A percentile compares a stretch with the other conserved stretches of the same genome.
Evolutionary conservation across 768 basidiomycete genomes (phyloP).

Genomic region (Strobilomyces dryophilus): DNA sequence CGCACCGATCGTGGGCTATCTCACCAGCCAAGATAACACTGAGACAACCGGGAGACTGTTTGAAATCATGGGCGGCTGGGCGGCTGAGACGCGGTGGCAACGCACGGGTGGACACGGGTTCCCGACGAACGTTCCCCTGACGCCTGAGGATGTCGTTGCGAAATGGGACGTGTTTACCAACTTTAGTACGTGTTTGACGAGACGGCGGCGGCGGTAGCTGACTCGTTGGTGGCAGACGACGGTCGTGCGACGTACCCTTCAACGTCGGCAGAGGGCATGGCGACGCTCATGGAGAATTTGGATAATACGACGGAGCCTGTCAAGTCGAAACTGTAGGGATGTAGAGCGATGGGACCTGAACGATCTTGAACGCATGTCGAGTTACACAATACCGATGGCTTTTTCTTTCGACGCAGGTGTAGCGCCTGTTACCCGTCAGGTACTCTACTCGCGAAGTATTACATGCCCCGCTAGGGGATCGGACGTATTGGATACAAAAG

Average conservation of each 20-base stretch:
- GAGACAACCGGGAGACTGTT: constrained; percentile 73
- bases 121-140: constrained; percentile 68
- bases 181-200: constrained; percentile 57
- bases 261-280: constrained; percentile 69
- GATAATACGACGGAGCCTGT: constrained; percentile 30
- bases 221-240: constrained; percentile 47
- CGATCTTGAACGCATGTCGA: neutral
- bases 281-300: constrained; percentile 70
- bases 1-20: constrained; percentile 88
- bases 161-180: constrained; percentile 84
- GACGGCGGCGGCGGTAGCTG: neutral
- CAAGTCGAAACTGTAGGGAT: constrained; percentile 52
- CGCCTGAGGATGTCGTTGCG: constrained; percentile 73
- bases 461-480: neutral
- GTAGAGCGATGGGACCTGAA: neutral
- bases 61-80: constrained; percentile 90
- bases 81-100: constrained; percentile 91
- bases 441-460: too few species aligned
- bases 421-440: too few species aligned
- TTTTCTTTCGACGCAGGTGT: too few species aligned
- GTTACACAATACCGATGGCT: too few species aligned
- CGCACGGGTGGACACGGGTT: constrained; percentile 84
- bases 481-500: neutral
- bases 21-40: constrained; percentile 77
- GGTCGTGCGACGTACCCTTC: constrained; percentile 79